Evolutionary conservation across 1,284 basidiomycete species (phyloP), one percentile per base, ranked within the genome.

Genomic region (Rhodofomes roseus): DNA sequence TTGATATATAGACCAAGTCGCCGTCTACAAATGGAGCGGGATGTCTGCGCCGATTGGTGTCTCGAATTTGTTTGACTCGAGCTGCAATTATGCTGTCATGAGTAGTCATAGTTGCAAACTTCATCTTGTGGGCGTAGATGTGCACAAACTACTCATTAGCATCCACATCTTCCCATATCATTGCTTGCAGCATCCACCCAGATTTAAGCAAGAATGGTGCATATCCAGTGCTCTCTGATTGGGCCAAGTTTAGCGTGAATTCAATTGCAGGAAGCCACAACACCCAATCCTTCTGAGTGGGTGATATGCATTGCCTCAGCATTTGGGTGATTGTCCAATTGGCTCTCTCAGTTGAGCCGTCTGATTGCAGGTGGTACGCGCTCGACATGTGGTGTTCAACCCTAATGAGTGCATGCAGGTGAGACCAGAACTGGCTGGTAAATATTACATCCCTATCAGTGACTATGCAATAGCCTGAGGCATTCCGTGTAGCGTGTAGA

Each of bases 331-430:
- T 61, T 0, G 74, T 77, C 0, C 69, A 56, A 55, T 78, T 79
- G 0, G 73, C 74, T 0, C 71, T 65, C 63, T 79, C 76, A 0
- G 74, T 77, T 0, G 71, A 60, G 0, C 77, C 76, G 57, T 80
- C 77, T 0, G 73, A 75, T 56, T 81, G 65, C 0, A 78, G 79
- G 58, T 82, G 79, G 52, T 75, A 82, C 0, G 76, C 65, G 8
- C 74, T 75, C 0, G 76, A 80, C 72, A 81, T 72, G 1, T 61
- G 48, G 1, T 79, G 65, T 39, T 76, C 65, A 2, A 68, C 67
- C 0, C 74, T 70, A 1, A 77, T 60, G 2, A 77, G 63, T 20
- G 63, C 40, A 55, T 77, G 64, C 0, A 81, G 56, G 14, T 71
- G 57, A 16, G 64, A 68, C 79, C 79, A 83, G 61, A 81, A 75